phyloP scores from a whole-genome alignment of 2,329 filamentous ascomycete species.

The Onygenales sp. region DNA sequence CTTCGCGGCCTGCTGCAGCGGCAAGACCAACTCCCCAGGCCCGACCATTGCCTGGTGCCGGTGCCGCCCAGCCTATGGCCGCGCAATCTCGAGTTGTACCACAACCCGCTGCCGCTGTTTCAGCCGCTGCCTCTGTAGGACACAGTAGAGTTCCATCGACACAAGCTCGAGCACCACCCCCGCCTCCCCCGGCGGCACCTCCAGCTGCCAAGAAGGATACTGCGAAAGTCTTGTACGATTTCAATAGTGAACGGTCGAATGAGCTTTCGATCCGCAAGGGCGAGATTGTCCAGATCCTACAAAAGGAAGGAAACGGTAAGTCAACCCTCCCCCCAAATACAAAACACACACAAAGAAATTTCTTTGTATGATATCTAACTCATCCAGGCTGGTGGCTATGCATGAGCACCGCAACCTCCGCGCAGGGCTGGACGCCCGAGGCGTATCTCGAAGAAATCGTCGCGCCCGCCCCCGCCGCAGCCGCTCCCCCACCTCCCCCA shows the following conservation, averaged over 20 bases:
- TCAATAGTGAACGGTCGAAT: constrained; percentile 71
- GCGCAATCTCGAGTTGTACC: constrained; percentile 39
- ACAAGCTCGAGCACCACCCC: constrained; percentile 53
- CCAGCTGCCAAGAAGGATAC: constrained; percentile 58
- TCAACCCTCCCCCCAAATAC: constrained; percentile 6
- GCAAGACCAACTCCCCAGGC: constrained; percentile 27
- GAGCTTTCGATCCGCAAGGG: constrained; percentile 73
- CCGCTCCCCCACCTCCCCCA: constrained; percentile 49
- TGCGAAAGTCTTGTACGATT: constrained; percentile 89
- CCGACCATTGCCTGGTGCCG: constrained; percentile 20
- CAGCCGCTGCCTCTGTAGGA: constrained; percentile 23
- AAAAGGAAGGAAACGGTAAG: constrained; percentile 91
- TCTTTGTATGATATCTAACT: constrained; percentile 12
- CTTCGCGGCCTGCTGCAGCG: constrained; percentile 35
- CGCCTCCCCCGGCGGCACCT: constrained; percentile 54
- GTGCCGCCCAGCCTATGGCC: constrained; percentile 16
- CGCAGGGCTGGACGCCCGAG: constrained; percentile 89
- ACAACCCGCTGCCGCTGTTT: constrained; percentile 26
- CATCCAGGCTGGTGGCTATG: constrained; percentile 86
- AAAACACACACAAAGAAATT: not conserved
- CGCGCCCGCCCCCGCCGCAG: constrained; percentile 47
- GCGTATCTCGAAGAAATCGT: constrained; percentile 77
- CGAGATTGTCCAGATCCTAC: constrained; percentile 78
- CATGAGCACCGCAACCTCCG: constrained; percentile 56
- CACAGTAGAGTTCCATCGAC: constrained; percentile 50